phyloP scores from a whole-genome alignment of 2,329 filamentous ascomycete genomes.

The Ceratocystis cubensis region DNA sequence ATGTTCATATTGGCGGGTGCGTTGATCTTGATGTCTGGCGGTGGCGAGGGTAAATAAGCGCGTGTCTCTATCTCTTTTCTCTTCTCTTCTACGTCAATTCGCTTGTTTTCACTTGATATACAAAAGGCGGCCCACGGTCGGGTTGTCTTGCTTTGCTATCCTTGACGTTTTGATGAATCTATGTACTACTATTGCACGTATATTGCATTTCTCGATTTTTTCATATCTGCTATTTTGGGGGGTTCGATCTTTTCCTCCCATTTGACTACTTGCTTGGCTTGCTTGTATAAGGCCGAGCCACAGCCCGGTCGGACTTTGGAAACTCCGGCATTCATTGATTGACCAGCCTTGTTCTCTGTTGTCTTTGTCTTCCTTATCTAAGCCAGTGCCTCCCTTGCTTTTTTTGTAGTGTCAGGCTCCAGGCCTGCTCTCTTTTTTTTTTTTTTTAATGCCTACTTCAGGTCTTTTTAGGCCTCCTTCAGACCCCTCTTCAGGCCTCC shows the following conservation, averaged over 20 bases:
- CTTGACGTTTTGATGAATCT: constrained; percentile 1
- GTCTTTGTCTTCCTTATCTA: no score
- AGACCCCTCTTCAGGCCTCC: neutral
- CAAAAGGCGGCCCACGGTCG: neutral
- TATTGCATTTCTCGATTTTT: neutral
- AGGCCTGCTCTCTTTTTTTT: neutral
- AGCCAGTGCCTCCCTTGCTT: neutral
- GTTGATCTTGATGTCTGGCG: constrained; percentile 41
- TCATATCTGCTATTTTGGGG: no score
- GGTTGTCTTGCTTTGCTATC: neutral
- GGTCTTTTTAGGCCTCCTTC: neutral
- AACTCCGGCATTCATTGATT: no score
- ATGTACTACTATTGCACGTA: constrained; percentile 3
- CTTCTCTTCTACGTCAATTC: constrained; percentile 6
- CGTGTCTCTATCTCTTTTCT: neutral
- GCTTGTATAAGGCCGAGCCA: neutral
- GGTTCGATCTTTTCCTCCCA: no score
- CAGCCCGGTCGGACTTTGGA: no score
- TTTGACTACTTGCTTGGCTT: neutral
- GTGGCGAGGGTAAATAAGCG: constrained; percentile 39
- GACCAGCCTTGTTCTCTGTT: no score
- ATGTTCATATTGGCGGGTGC: constrained; percentile 46
- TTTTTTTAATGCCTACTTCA: neutral
- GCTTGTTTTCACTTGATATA: constrained; percentile 3
- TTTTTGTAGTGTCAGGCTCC: neutral